Percentiles rank a stretch among this genome's conserved stretches.
Conservation (phyloP, 2,329 filamentous ascomycete species). For the Kalmusia sp. region DNA sequence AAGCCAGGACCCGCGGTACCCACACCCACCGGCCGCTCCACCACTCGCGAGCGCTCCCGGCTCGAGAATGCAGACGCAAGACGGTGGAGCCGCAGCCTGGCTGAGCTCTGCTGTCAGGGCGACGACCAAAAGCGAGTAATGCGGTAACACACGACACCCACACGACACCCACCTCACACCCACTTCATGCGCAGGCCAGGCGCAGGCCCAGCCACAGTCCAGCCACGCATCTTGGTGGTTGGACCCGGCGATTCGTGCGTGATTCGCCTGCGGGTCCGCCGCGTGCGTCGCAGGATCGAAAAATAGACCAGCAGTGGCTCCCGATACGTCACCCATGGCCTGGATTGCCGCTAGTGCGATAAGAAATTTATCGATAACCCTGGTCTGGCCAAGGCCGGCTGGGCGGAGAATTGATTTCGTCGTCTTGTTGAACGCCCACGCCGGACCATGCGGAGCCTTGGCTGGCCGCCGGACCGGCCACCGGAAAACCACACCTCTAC, state of each 20-base stretch:
- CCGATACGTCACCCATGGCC: conserved; percentile 1
- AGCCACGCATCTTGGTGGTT: neutral
- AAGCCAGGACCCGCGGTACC: neutral
- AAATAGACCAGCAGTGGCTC: conserved; percentile 6
- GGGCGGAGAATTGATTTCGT: neutral
- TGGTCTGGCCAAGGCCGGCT: neutral
- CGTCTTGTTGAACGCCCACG: neutral
- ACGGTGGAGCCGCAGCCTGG: conserved; percentile 6
- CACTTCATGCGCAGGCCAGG: neutral
- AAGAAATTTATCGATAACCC: conserved; percentile 10
- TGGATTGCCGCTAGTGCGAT: conserved; percentile 4
- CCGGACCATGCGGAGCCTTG: neutral
- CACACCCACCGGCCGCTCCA: neutral
- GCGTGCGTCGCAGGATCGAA: neutral
- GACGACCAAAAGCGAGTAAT: conserved; percentile 5
- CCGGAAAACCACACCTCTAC: neutral
- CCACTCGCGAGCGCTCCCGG: neutral
- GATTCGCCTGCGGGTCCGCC: too few species aligned
- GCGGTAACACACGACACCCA: conserved; percentile 1
- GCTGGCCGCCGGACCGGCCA: neutral
- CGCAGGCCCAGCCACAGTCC: neutral
- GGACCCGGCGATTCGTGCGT: neutral
- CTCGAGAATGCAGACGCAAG: conserved; percentile 1
- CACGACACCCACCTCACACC: conserved; percentile 3
- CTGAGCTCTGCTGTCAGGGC: conserved; percentile 1